Evolutionary conservation across 2,329 filamentous ascomycete genomes (phyloP).

Genomic region (Sclerotinia trifoliorum): DNA sequence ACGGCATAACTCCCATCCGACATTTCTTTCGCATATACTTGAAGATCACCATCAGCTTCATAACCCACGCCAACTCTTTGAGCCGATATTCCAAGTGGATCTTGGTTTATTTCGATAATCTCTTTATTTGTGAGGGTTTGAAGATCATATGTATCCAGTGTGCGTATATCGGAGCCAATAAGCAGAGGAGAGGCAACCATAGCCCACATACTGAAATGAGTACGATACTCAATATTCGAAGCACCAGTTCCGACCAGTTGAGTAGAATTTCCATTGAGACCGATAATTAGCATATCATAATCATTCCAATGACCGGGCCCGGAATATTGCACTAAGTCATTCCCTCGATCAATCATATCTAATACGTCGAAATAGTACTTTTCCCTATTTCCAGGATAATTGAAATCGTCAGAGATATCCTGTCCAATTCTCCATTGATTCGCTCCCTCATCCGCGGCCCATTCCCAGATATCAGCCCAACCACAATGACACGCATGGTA

Average conservation of each 20-base stretch:
- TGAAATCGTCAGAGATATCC: conserved; percentile 43
- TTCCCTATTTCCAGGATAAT: conserved; percentile 31
- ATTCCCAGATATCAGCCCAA: conserved; percentile 46
- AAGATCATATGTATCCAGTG: conserved; percentile 24
- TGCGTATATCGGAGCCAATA: conserved; percentile 32
- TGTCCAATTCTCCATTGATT: conserved; percentile 50
- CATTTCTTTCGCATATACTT: conserved; percentile 31
- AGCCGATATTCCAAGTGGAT: conserved; percentile 35
- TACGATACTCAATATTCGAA: conserved; percentile 37
- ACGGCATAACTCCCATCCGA: conserved; percentile 30
- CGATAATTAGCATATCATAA: conserved; percentile 36
- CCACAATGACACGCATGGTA: conserved; percentile 56
- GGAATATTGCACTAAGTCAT: conserved; percentile 46
- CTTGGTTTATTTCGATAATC: conserved; percentile 42
- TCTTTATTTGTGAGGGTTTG: conserved; percentile 36
- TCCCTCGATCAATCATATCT: conserved; percentile 51
- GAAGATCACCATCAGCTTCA: conserved; percentile 20
- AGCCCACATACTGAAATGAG: conserved; percentile 34
- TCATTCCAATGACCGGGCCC: conserved; percentile 53
- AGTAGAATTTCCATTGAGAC: conserved; percentile 28
- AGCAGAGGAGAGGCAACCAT: conserved; percentile 32
- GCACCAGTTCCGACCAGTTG: conserved; percentile 45
- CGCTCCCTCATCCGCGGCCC: conserved; percentile 41
- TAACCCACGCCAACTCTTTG: conserved; percentile 23
- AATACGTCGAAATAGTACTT: conserved; percentile 34